phyloP scores from a whole-genome alignment of 768 basidiomycete species.

The Boletus tomentosulus region DNA sequence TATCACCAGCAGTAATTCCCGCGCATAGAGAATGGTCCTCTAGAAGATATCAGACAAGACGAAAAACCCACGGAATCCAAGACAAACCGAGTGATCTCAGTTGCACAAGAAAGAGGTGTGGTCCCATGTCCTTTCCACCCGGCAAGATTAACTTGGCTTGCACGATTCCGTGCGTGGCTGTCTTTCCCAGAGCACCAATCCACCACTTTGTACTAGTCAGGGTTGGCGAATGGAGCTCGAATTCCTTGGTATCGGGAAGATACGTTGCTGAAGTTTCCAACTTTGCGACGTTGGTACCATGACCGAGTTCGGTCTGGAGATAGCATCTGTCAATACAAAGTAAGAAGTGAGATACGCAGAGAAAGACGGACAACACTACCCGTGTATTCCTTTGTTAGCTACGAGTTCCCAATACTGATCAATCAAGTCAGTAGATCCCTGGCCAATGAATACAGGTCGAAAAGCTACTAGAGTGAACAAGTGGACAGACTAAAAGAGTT shows the following conservation, averaged over 20 bases:
- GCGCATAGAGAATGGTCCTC: conserved; percentile 59
- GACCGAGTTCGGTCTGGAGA: conserved; percentile 75
- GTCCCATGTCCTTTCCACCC: conserved; percentile 56
- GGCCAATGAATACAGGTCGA: conserved; percentile 60
- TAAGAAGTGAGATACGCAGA: neutral
- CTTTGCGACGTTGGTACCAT: conserved; percentile 65
- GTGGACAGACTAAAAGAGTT: conserved; percentile 26
- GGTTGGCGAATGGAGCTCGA: conserved; percentile 73
- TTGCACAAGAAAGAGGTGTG: conserved; percentile 73
- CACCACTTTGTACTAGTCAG: conserved; percentile 80
- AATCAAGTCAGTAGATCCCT: conserved; percentile 53
- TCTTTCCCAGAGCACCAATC: conserved; percentile 70
- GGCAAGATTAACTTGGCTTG: conserved; percentile 73
- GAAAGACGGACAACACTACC: conserved; percentile 19
- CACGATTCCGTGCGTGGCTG: conserved; percentile 70
- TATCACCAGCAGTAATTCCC: conserved; percentile 65
- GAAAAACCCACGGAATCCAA: neutral
- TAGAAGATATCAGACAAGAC: conserved; percentile 21
- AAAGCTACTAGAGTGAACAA: conserved; percentile 38
- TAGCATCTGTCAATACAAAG: conserved; percentile 45
- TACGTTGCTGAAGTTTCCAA: conserved; percentile 79
- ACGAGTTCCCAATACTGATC: conserved; percentile 49
- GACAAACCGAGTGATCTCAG: conserved; percentile 55
- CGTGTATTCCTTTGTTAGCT: conserved; percentile 55
- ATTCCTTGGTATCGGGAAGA: conserved; percentile 59